phyloP scores from a whole-genome alignment of 106 monocot species.

The Phalaenopsis equestris region DNA sequence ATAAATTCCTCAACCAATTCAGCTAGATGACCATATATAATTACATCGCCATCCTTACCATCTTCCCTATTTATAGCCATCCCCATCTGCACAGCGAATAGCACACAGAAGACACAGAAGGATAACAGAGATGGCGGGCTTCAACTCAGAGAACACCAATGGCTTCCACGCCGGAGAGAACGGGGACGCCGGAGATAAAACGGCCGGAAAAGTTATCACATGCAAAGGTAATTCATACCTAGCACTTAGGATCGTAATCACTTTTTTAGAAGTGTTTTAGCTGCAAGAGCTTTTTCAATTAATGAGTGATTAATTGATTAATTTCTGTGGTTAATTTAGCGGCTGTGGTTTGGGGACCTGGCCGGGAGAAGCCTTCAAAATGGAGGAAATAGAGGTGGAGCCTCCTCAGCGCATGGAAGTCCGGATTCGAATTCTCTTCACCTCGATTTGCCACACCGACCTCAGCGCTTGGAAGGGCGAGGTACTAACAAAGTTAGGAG shows the following conservation, averaged over 20 bases:
- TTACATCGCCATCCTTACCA: no score
- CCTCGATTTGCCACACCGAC: slow-evolving; percentile 78
- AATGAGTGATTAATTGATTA: not conserved
- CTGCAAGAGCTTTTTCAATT: not conserved
- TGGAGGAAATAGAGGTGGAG: slow-evolving; percentile 58
- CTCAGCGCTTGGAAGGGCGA: slow-evolving; percentile 57
- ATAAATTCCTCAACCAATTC: no score
- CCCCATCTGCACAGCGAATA: no score
- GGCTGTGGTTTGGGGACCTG: slow-evolving; percentile 46
- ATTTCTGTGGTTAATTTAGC: slow-evolving; percentile 18
- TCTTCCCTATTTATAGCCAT: no score
- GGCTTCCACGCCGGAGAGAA: not conserved
- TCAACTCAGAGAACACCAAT: not conserved
- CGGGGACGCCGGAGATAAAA: not conserved
- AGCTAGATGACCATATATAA: no score
- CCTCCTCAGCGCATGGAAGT: slow-evolving; percentile 59
- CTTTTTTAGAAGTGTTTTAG: not conserved
- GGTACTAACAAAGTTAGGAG: slow-evolving; percentile 13
- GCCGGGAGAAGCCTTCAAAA: slow-evolving; percentile 48
- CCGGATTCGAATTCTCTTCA: slow-evolving; percentile 54
- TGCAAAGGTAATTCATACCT: slow-evolving; percentile 47
- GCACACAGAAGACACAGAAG: no score
- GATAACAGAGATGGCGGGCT: slow-evolving; percentile 1
- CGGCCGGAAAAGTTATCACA: slow-evolving; percentile 37
- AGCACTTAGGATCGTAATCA: not conserved